Evolutionary conservation across 2,329 filamentous ascomycete genomes (phyloP), one percentile per base, ranked within the genome.

Genomic region (Cordyceps tenuipes): DNA sequence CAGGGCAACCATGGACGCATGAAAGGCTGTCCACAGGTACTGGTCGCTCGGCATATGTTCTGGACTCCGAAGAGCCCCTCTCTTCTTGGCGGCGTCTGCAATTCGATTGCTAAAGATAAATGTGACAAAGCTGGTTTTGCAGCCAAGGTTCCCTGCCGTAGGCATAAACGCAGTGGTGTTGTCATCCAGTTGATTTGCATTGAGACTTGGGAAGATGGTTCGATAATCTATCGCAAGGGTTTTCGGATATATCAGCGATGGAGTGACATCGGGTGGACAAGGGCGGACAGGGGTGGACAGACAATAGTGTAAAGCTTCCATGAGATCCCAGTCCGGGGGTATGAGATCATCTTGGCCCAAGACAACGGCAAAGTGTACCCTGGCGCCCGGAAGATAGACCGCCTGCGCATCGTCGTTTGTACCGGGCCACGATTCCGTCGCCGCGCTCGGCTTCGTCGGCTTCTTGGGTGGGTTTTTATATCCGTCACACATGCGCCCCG

Each of bases 21-120:
- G 55, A 43, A 57, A 57, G 1, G 55, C 46, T 8, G 55, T 50
- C 55, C 55, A 57, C 34, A 57, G 36, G 17, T 57, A 57, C 34
- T 57, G 34, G 7, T 57, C 46, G 12, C 41, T 7, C 5, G 55
- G 55, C 55, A 57, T 57, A 6, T 50, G 34, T 21, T 57, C 55
- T 15, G 55, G 55, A 8, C 55, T 57, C 7, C 55, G 46, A 19
- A 50, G 55, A 3, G 55, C 43, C 12, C 55, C 55, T 50, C 55
- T 48, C 2, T 34, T 57, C 26, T 57, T 57, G 6, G 55, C 55
- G 15, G 47, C 55, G 10, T 57, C 55, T 43, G 55, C 55, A 50
- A 57, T 57, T 57, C 55, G 55, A 29, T 57, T 57, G n/a, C 55
- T 57, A 21, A 57, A 57, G 17, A 57, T 13, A 12, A 57, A 57